These are phyloP conservation scores for Mycocentrospora acerina DNA, from an alignment of 2,329 filamentous ascomycete species.

Conservation along the genomic window DNA sequence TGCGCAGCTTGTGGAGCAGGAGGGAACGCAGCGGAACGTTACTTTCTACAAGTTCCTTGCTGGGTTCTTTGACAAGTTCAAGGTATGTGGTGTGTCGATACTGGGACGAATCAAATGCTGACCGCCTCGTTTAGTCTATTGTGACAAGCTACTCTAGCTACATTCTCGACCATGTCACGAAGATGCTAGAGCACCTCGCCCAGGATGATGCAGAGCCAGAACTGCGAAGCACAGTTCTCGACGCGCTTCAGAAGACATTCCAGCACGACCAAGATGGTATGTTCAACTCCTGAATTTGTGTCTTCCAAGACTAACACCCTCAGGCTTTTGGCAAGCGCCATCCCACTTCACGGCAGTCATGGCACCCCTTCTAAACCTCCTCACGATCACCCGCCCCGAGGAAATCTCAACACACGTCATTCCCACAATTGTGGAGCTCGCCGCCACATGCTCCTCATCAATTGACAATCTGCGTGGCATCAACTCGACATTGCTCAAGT, in stretches of 20 bases:
- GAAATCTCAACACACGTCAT: slow-evolving; percentile 58
- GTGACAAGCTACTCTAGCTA: slow-evolving; percentile 91
- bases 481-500: slow-evolving; percentile 75
- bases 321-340: slow-evolving; percentile 88
- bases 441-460: slow-evolving; percentile 74
- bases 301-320: neutral
- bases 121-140: slow-evolving; percentile 62
- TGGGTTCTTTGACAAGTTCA: slow-evolving; percentile 79
- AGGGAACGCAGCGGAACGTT: slow-evolving; percentile 57
- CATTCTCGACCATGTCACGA: slow-evolving; percentile 72
- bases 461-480: slow-evolving; percentile 89
- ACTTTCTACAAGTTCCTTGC: slow-evolving; percentile 81
- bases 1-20: slow-evolving; percentile 81
- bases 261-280: slow-evolving; percentile 80
- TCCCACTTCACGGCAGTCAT: slow-evolving; percentile 78
- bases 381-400: slow-evolving; percentile 27
- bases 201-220: slow-evolving; percentile 49
- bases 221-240: slow-evolving; percentile 70
- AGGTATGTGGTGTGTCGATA: slow-evolving; percentile 46
- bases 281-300: slow-evolving; percentile 4
- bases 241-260: slow-evolving; percentile 74
- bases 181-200: slow-evolving; percentile 55
- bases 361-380: slow-evolving; percentile 67
- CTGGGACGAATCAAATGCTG: slow-evolving; percentile 11
- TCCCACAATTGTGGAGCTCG: slow-evolving; percentile 77